Base-by-base conservation (phyloP, 75 land plant genomes). In the Azolla pinnata region DNA sequence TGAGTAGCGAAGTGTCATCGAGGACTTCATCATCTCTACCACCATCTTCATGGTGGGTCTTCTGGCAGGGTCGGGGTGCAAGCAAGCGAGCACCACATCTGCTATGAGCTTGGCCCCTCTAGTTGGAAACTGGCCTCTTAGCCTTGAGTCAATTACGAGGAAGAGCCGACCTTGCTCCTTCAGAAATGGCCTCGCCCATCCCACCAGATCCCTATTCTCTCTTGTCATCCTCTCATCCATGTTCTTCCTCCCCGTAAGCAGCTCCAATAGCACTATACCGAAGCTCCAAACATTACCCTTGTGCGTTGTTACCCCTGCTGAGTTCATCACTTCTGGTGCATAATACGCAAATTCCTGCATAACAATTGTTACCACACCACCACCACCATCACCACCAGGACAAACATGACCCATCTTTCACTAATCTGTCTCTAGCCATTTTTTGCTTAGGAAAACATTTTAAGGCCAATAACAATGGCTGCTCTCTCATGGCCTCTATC, bases 271-370 rank as follows among this genome's bases (percentile, higher is more conserved):
- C 23, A 74, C 63, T 1, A 73, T 30, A 0, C 79, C 79, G 24
- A 76, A 76, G 61, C 79, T 76, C 77, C 78, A 76, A 19, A 67
- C 78, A n/a, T 74, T 76, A 46, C 79, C 61, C 57, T 67, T 73
- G 18, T 18, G 32, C 16, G 61, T 40, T 18, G 53, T 17, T 8
- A 56, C 18, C 0, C 70, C 69, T 29, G 24, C 17, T 12, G 0
- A 2, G 14, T 24, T 4, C 26, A 32, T 51, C 16, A 66, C 70
- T 18, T 73, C 73, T 17, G 73, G 73, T 19, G 72, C 62, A 56
- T 67, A 70, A 8, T 33, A 31, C 4, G 50, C 59, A 20, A 23
- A n/a, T 23, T 25, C 61, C 73, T 70, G 70, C 20, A 44, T n/a
- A 34, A 0, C 60, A 33, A 57, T 4, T 19, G 17, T 4, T 17